Evolutionary conservation across 2,329 filamentous ascomycete species (phyloP), one percentile per base, ranked within the genome.

Genomic region (Colletotrichum camelliae): DNA sequence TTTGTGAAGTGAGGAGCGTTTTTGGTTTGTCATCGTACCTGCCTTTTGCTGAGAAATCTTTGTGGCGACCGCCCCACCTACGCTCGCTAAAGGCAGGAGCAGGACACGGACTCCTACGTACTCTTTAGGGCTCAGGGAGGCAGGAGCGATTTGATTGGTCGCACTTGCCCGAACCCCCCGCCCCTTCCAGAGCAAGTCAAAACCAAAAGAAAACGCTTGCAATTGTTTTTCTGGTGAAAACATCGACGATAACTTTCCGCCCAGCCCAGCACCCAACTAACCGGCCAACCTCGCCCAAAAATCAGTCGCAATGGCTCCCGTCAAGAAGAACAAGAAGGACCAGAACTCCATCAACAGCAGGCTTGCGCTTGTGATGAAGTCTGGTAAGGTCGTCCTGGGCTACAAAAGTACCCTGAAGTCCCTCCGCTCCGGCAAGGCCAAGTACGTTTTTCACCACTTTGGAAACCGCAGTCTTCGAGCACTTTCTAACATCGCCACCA

Each of bases 351-450:
- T 88, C 82, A 76, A 74, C 69, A 82, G 72, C 85, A 90, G 89
- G 86, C 86, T 91, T 80, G 90, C 89, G 83, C 87, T 92, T 84
- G 90, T 92, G 79, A 91, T 92, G 88, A 92, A 92, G 88, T 90
- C 88, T 79, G 91, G 92, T 83, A 94, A 94, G 87, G 95, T 98
- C 90, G 96, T 92, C 80, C 92, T 98, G 80, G 96, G 96, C 84
- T 96, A 96, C 92, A 96, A 96, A 96, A 96, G 89, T 84, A 83
- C 83, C 71, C 91, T 97, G 85, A 98, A 98, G 94, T 91, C 91
- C 82, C 94, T 98, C 82, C 95, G 96, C 84, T 94, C 93, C 82
- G 96, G 96, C 88, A 98, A 98, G 94, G 97, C 97, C 88, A 98
- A 98, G 72, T 71, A 24, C 35, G 94, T 93, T 98, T 81, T 95